These are phyloP conservation scores for Pichia nanzhaoensis DNA, from an alignment of 805 yeast genomes.

Conservation along the genomic window DNA sequence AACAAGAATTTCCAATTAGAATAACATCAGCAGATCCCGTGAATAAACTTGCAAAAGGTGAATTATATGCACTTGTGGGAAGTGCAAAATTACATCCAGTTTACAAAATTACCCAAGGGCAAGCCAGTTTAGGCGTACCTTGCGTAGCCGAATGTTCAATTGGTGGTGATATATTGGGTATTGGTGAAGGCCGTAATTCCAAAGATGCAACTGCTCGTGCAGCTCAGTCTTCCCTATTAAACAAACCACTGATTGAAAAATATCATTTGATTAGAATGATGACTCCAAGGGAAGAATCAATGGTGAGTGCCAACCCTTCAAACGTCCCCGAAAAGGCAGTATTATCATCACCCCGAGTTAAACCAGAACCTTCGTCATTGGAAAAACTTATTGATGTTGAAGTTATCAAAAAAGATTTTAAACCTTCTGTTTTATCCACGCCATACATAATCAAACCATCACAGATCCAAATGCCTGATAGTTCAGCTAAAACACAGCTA, in stretches of 20 bases:
- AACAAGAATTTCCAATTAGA: conserved; percentile 19
- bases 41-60: conserved; percentile 66
- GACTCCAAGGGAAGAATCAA: conserved; percentile 35
- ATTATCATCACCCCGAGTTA: neutral
- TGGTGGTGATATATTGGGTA: conserved; percentile 60
- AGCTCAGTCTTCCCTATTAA: conserved; percentile 70
- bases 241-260: conserved; percentile 54
- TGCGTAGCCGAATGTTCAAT: conserved; percentile 49
- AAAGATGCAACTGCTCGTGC: conserved; percentile 81
- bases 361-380: too few species aligned
- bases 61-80: conserved; percentile 74
- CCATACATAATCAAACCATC: conserved; percentile 6
- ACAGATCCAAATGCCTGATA: neutral
- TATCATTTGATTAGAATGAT: conserved; percentile 52
- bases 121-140: conserved; percentile 27
- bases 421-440: neutral
- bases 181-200: conserved; percentile 60
- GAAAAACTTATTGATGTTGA: too few species aligned
- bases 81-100: conserved; percentile 58
- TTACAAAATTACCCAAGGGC: conserved; percentile 37
- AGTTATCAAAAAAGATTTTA: neutral
- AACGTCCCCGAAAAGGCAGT: too few species aligned
- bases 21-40: conserved; percentile 28
- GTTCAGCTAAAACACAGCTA: conserved; percentile 8
- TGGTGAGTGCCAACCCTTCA: conserved; percentile 3